These are phyloP conservation scores for Solanum lycopersicoides DNA, from an alignment of 257 asterid species.

Conservation along the genomic window DNA sequence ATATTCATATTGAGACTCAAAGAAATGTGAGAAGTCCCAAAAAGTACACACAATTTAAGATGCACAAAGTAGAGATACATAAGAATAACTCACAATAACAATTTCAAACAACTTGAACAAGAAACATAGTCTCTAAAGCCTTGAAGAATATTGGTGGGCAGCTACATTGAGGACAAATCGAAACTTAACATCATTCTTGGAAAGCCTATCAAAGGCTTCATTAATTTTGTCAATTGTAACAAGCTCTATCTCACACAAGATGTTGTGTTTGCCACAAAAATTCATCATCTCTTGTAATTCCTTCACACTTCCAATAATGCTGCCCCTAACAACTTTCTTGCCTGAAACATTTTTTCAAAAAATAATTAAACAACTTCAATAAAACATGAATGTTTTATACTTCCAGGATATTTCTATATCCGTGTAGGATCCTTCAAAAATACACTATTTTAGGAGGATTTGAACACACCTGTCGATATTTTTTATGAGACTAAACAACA, in stretches of 20 bases:
- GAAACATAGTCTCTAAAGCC: background rate
- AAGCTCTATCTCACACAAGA: conserved; percentile 56
- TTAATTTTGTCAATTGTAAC: conserved; percentile 40
- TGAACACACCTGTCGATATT: too few relatives aligned
- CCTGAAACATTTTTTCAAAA: conserved; percentile 16
- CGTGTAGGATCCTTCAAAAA: too few relatives aligned
- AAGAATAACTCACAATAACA: background rate
- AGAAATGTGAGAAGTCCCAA: too few relatives aligned
- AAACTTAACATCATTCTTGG: conserved; percentile 71
- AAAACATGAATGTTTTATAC: too few relatives aligned
- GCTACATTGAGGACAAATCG: conserved; percentile 72
- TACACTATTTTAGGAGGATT: too few relatives aligned
- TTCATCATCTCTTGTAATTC: conserved; percentile 76
- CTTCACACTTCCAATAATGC: conserved; percentile 60
- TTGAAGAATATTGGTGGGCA: conserved; percentile 10
- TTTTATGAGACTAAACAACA: too few relatives aligned
- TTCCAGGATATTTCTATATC: too few relatives aligned
- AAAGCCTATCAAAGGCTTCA: conserved; percentile 50
- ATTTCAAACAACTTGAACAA: background rate
- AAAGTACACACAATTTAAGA: background rate
- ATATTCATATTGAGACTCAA: background rate
- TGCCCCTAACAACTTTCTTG: conserved; percentile 65
- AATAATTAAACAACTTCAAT: background rate
- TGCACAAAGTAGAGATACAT: background rate
- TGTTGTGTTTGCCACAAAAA: conserved; percentile 50